These are phyloP conservation scores for Hyphopichia khmerensis DNA, from an alignment of 1,139 yeast species.

Conservation along the genomic window DNA sequence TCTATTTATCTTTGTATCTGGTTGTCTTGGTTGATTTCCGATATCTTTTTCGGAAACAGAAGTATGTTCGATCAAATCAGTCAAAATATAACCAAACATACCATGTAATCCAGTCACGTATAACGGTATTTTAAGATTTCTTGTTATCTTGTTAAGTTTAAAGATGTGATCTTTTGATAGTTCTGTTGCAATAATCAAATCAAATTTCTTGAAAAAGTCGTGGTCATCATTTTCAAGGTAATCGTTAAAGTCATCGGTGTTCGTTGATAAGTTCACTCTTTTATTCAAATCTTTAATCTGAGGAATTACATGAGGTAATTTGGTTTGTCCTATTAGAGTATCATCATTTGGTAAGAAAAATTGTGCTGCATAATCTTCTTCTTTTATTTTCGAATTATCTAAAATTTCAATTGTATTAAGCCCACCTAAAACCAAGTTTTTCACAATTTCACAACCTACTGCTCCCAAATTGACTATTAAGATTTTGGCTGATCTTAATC, in stretches of 20 bases:
- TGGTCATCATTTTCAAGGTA: conserved; percentile 20
- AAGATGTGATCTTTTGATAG: conserved; percentile 41
- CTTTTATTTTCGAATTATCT: conserved; percentile 56
- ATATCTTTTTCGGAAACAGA: conserved; percentile 41
- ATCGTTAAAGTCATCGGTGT: conserved; percentile 29
- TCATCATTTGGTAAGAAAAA: conserved; percentile 68
- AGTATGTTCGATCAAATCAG: conserved; percentile 69
- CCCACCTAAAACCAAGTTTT: conserved; percentile 88
- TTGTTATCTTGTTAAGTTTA: conserved; percentile 51
- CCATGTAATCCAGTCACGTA: conserved; percentile 76
- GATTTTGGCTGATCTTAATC: conserved; percentile 72
- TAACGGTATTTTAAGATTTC: conserved; percentile 59
- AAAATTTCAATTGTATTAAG: conserved; percentile 72
- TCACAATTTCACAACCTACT: conserved; percentile 75
- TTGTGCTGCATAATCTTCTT: conserved; percentile 71
- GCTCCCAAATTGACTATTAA: conserved; percentile 69
- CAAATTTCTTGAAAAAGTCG: conserved; percentile 57
- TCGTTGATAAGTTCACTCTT: conserved; percentile 58
- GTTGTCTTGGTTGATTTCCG: conserved; percentile 51
- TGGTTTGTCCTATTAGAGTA: conserved; percentile 43
- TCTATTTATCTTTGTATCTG: conserved; percentile 45
- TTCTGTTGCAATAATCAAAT: conserved; percentile 77
- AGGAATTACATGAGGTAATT: conserved; percentile 54
- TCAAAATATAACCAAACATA: conserved; percentile 76
- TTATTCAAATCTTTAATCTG: conserved; percentile 74